These are phyloP conservation scores for Ligustrum vulgare DNA, from an alignment of 257 asterid genomes.

Conservation along the genomic window DNA sequence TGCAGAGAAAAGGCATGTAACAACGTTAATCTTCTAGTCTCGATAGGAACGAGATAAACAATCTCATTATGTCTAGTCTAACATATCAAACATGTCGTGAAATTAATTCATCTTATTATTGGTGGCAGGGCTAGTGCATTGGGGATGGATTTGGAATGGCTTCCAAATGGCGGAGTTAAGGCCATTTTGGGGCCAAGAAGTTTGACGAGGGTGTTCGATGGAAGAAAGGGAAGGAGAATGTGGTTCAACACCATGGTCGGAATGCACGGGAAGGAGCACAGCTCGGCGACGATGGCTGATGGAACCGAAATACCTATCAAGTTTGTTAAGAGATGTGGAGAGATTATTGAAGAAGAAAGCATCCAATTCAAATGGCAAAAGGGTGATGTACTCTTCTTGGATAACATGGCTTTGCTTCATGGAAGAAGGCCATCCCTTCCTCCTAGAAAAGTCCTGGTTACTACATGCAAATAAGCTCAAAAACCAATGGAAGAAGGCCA, in stretches of 20 bases:
- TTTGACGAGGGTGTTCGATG: constrained; percentile 69
- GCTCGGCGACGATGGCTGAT: constrained; percentile 79
- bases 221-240: constrained; percentile 76
- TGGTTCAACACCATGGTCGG: constrained; percentile 89
- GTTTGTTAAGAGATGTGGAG: constrained; percentile 67
- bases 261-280: constrained; percentile 79
- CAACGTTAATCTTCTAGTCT: too few relatives aligned
- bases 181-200: constrained; percentile 60
- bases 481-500: constrained; percentile 75
- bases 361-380: constrained; percentile 88
- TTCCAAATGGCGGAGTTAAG: constrained; percentile 57
- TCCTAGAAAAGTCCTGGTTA: constrained; percentile 76
- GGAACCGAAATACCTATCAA: constrained; percentile 59
- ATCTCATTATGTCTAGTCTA: neutral
- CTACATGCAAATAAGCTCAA: constrained; percentile 54
- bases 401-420: constrained; percentile 69
- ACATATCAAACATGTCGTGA: neutral
- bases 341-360: constrained; percentile 87
- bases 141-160: constrained; percentile 90
- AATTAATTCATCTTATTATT: neutral
- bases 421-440: constrained; percentile 80
- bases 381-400: constrained; percentile 74
- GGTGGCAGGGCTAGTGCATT: constrained; percentile 54
- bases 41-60: too few relatives aligned
- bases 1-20: constrained; percentile 63